Evolutionary conservation across 164 flowering plant genomes (phyloP), one percentile per base, ranked within the genome.

Genomic region (Vitis rupestris): DNA sequence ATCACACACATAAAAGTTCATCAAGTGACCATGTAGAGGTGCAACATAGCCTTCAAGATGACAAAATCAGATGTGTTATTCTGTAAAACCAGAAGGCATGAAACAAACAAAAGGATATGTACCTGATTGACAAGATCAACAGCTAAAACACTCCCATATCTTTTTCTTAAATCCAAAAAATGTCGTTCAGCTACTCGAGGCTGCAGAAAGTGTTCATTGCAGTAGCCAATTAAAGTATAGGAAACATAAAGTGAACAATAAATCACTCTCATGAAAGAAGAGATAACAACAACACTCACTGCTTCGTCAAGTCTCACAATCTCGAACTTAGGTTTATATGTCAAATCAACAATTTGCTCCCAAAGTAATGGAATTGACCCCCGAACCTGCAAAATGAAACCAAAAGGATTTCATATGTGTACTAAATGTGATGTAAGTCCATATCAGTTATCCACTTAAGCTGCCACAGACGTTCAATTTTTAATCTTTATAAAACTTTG

Each of bases 111-210:
- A 31, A 31, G 44, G 44, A 37, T 56, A 11, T 9, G 27, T 61
- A 93, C 99, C 99, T 83, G 82, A 77, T 96, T 96, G 73, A 96
- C 90, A 79, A 96, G 99, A 83, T 96, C 92, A 75, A 90, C 89
- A 37, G 93, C 97, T 27, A 90, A 71, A 12, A 91, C 94, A 70
- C 85, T 68, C 61, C 98, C 93, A 74, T 96, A 96, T 78, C 85
- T 88, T 83, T 93, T 96, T 74, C 94, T 85, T 61, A 96, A 77
- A 82, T 96, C 99, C 73, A 88, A 74, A 79, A 93, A 86, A 80
- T 96, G 99, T 9, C 97, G 85, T 73, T 96, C 95, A 62, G 69
- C 92, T n/a, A 96, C 93, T 75, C 77, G 86, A 71, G 98, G 88
- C 99, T 96, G 88, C 74, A 79, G 55, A 70, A 48, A 7, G 70